phyloP scores from a whole-genome alignment of 139 green algal genomes.

The Raphidocelis subcapitata region DNA sequence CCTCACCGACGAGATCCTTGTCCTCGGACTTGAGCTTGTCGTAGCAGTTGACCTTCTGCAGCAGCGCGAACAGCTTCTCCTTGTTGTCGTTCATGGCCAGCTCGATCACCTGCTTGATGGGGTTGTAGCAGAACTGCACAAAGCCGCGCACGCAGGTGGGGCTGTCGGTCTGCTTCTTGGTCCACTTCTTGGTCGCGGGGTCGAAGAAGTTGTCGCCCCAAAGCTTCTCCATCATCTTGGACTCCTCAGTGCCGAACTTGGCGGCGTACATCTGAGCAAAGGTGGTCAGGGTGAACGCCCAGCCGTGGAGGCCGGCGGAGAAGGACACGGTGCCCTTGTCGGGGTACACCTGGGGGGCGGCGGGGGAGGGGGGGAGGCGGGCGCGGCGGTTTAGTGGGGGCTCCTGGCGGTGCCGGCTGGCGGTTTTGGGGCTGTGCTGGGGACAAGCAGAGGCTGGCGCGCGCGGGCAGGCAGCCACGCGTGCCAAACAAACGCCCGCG shows the following conservation, averaged over 20 bases:
- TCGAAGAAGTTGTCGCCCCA: constrained; percentile 99
- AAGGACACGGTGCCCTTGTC: constrained; percentile 98
- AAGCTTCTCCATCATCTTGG: constrained; percentile 94
- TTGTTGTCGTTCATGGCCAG: constrained; percentile 96
- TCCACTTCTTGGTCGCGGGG: constrained; percentile 97
- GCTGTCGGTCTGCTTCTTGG: constrained; percentile 86
- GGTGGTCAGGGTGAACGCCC: constrained; percentile 99
- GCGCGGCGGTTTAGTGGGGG: no score
- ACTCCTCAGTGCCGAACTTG: constrained; percentile 90
- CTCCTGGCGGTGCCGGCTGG: no score
- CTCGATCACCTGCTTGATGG: constrained; percentile 92
- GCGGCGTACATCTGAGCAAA: constrained; percentile 97
- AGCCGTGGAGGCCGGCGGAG: constrained; percentile 97
- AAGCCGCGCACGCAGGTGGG: constrained; percentile 95
- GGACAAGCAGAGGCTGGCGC: no score
- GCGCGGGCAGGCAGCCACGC: no score
- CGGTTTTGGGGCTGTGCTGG: no score
- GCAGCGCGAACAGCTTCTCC: constrained; percentile 95
- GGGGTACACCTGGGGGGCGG: constrained; percentile 82
- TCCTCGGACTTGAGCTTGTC: constrained; percentile 87
- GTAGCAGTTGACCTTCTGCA: constrained; percentile 87
- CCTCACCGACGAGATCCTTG: constrained; percentile 95
- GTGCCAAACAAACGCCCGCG: no score
- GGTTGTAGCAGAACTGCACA: constrained; percentile 98
- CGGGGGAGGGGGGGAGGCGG: no score